Evolutionary conservation across 2,329 filamentous ascomycete genomes (phyloP).

Genomic region (Mariannaea elegans): DNA sequence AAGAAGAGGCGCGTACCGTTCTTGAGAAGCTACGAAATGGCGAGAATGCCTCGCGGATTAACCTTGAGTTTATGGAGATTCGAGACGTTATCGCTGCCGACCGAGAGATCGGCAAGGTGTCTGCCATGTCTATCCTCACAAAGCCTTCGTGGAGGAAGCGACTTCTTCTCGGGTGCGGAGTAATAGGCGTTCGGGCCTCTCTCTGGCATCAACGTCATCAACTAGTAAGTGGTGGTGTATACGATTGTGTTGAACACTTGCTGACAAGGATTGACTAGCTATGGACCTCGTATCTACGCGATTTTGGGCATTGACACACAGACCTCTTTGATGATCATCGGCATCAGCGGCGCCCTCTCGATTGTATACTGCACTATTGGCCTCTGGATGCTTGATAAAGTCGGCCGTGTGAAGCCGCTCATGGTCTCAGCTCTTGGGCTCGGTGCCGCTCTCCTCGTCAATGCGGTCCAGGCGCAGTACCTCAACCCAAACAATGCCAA

Average conservation of each 20-base stretch:
- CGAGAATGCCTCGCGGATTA: slow-evolving; percentile 44
- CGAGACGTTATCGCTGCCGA: slow-evolving; percentile 50
- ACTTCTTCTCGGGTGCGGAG: slow-evolving; percentile 55
- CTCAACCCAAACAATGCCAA: slow-evolving; percentile 34
- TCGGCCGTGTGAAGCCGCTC: slow-evolving; percentile 58
- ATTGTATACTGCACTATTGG: slow-evolving; percentile 58
- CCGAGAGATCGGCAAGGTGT: slow-evolving; percentile 44
- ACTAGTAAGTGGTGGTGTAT: slow-evolving; percentile 26
- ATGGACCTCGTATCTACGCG: slow-evolving; percentile 50
- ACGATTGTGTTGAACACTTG: neutral
- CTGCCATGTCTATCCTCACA: slow-evolving; percentile 53
- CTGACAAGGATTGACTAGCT: slow-evolving; percentile 22
- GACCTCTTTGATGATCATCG: slow-evolving; percentile 59
- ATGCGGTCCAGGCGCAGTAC: slow-evolving; percentile 40
- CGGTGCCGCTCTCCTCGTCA: slow-evolving; percentile 39
- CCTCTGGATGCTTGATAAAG: slow-evolving; percentile 54
- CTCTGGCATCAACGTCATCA: slow-evolving; percentile 50
- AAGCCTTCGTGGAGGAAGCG: slow-evolving; percentile 55
- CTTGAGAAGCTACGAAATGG: slow-evolving; percentile 46
- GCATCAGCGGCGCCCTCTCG: slow-evolving; percentile 58
- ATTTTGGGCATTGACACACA: slow-evolving; percentile 54
- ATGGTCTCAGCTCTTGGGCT: slow-evolving; percentile 49
- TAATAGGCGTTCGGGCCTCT: slow-evolving; percentile 58
- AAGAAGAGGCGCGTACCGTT: slow-evolving; percentile 44
- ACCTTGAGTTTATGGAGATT: slow-evolving; percentile 53